Evolutionary conservation across 1,284 basidiomycete species (phyloP).

Genomic region (Ceratorhiza oryzae-sativae): DNA sequence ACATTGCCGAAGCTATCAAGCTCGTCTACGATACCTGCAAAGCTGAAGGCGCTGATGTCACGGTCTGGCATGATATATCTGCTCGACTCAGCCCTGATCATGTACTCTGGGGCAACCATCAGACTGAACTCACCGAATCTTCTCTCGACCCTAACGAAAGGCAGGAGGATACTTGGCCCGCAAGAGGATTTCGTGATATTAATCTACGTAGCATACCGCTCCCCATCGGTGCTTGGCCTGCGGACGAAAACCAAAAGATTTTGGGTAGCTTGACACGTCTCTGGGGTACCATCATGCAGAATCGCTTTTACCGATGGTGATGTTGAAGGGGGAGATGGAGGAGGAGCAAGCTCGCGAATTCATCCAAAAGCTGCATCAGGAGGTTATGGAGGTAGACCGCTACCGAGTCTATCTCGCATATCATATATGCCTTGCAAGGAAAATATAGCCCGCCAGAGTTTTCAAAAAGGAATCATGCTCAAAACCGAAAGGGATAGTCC

Average conservation of each 20-base stretch:
- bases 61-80: slow-evolving; percentile 4
- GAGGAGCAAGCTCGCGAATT: no score
- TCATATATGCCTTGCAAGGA: no score
- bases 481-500: no score
- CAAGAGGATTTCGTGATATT: slow-evolving; percentile 1
- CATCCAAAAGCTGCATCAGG: no score
- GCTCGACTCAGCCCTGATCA: slow-evolving; percentile 1
- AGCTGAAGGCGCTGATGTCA: no score
- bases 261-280: background rate
- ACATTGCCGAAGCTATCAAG: background rate
- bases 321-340: background rate
- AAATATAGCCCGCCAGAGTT: no score
- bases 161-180: no score
- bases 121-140: no score
- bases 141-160: background rate
- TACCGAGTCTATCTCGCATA: no score
- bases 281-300: background rate
- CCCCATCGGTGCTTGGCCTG: background rate
- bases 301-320: background rate
- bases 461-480: no score
- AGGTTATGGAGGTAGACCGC: no score
- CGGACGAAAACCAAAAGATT: background rate
- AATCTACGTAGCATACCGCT: background rate
- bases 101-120: background rate
- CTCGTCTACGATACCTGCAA: background rate